Evolutionary conservation across 306 rosid species (phyloP).

Genomic region (Ormosia emarginata): DNA sequence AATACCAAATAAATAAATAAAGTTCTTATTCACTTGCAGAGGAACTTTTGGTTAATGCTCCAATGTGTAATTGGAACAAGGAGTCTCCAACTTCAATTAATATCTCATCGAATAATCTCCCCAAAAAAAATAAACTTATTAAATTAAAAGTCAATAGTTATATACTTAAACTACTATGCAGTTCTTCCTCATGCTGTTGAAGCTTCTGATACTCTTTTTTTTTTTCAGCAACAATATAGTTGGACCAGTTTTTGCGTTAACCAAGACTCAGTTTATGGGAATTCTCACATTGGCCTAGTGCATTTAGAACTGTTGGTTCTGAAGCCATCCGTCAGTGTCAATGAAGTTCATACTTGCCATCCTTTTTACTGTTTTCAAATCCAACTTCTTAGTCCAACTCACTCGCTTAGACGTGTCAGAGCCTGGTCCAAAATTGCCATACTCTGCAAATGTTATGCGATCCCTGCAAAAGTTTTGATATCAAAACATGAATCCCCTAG

Average conservation of each 20-base stretch:
- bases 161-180: not conserved
- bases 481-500: not conserved
- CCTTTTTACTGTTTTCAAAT: not conserved
- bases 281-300: not conserved
- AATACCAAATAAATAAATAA: no score
- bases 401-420: constrained; percentile 42
- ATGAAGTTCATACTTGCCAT: constrained; percentile 38
- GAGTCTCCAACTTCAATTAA: not conserved
- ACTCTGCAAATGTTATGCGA: constrained; percentile 48
- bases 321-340: constrained; percentile 58
- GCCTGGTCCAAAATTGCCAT: constrained; percentile 57
- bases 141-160: not conserved
- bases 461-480: constrained; percentile 23
- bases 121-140: no score
- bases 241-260: no score
- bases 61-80: not conserved
- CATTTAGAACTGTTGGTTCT: constrained; percentile 21
- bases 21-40: no score
- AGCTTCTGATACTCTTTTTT: not conserved
- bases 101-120: not conserved
- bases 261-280: no score
- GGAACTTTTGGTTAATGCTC: no score
- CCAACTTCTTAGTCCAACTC: constrained; percentile 50
- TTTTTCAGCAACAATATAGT: no score
- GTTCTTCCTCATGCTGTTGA: not conserved